phyloP scores from a whole-genome alignment of 2,329 filamentous ascomycete species.

The Cadophora luteo-olivacea region DNA sequence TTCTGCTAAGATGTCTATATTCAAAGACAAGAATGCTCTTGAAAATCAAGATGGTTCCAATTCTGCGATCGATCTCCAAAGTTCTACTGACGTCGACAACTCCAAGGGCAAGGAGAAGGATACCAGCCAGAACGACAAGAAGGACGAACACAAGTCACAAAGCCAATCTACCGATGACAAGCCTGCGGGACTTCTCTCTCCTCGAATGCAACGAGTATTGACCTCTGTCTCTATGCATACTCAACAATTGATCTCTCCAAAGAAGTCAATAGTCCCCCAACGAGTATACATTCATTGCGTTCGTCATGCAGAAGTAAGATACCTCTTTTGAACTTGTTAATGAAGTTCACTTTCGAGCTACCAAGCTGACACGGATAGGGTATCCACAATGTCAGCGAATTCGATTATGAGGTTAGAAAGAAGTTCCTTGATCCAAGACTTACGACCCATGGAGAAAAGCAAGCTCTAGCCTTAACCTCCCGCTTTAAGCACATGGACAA shows the following conservation, averaged over 20 bases:
- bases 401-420: neutral
- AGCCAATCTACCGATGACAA: neutral
- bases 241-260: neutral
- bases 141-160: neutral
- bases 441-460: neutral
- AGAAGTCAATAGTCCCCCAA: neutral
- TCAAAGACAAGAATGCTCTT: neutral
- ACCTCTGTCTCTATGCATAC: neutral
- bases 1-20: neutral
- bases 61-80: neutral
- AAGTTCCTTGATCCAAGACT: constrained; percentile 1
- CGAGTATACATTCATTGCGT: constrained; percentile 1
- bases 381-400: neutral
- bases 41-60: neutral
- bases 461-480: neutral
- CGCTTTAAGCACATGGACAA: neutral
- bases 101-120: neutral
- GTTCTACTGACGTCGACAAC: neutral
- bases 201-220: neutral
- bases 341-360: neutral
- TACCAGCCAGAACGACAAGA: neutral
- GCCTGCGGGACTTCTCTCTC: neutral
- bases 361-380: neutral
- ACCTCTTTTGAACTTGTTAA: neutral
- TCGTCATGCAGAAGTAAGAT: constrained; percentile 17